Evolutionary conservation across 345 rosid species (phyloP).

Genomic region (Pugionium dolabratum): DNA sequence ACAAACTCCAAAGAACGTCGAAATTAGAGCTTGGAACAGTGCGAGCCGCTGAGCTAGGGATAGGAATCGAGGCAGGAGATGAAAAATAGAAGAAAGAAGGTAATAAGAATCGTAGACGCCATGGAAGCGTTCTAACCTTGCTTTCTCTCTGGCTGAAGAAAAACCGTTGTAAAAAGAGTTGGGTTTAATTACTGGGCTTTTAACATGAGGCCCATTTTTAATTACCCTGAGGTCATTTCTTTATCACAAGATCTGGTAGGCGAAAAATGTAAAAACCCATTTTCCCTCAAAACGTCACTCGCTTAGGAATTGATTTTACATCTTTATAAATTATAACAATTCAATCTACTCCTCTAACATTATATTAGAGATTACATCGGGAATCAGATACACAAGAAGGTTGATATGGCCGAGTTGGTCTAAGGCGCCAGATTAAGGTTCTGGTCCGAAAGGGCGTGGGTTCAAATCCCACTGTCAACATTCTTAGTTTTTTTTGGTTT

Average conservation of each 20-base stretch:
- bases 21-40: slow-evolving; percentile 6
- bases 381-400: slow-evolving; percentile 10
- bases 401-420: slow-evolving; percentile 99
- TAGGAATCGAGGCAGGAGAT: slow-evolving; percentile 9
- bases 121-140: slow-evolving; percentile 28
- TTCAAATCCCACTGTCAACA: slow-evolving; percentile 96
- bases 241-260: too few relatives aligned
- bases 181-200: slow-evolving; percentile 11
- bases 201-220: background rate
- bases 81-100: slow-evolving; percentile 20
- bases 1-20: slow-evolving; percentile 39
- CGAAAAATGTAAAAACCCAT: too few relatives aligned
- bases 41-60: slow-evolving; percentile 20
- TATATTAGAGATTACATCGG: too few relatives aligned
- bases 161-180: slow-evolving; percentile 24
- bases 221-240: too few relatives aligned
- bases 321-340: too few relatives aligned
- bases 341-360: too few relatives aligned
- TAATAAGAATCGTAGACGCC: slow-evolving; percentile 34
- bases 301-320: too few relatives aligned
- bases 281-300: too few relatives aligned
- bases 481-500: background rate
- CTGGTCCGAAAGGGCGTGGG: slow-evolving; percentile 99
- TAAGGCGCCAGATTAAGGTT: slow-evolving; percentile 99
- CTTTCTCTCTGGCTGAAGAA: slow-evolving; percentile 7